Percentiles rank a stretch among this genome's conserved stretches.
phyloP scores from a whole-genome alignment of 108 stramenopile genomes.

The Skeletonema costatum region DNA sequence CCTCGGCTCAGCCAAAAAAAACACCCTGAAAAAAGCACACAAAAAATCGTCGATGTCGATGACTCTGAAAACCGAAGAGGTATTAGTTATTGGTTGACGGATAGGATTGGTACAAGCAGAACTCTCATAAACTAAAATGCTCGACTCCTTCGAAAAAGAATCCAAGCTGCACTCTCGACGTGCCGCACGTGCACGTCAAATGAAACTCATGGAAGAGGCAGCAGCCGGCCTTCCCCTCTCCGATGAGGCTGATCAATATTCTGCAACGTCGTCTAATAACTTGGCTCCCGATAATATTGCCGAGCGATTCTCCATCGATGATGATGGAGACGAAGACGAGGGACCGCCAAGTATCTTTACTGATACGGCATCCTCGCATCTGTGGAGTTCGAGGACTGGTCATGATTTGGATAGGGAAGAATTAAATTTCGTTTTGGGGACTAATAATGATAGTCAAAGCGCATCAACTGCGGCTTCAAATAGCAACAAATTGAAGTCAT shows the following conservation, averaged over 20 bases:
- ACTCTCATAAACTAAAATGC: not conserved
- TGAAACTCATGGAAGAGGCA: constrained; percentile 52
- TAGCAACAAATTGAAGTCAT: not conserved
- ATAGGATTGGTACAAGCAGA: no score
- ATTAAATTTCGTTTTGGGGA: constrained; percentile 21
- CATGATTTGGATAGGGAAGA: constrained; percentile 6
- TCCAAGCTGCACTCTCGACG: constrained; percentile 37
- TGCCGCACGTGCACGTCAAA: constrained; percentile 32
- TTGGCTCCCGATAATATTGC: not conserved
- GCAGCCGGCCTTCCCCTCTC: constrained; percentile 22
- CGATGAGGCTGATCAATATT: not conserved
- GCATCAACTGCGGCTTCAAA: not conserved
- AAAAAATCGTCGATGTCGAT: no score
- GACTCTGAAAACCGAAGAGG: no score
- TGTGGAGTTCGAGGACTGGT: not conserved
- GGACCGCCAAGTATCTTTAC: constrained; percentile 2
- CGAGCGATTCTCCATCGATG: constrained; percentile 4
- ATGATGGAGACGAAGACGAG: constrained; percentile 12
- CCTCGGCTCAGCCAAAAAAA: no score
- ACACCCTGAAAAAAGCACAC: no score
- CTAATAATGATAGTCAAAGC: not conserved
- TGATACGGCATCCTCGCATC: not conserved
- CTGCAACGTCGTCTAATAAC: not conserved
- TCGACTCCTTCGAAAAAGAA: constrained; percentile 50
- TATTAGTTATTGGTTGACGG: no score